phyloP scores from a whole-genome alignment of 495 filamentous ascomycete species.

The Amphirosellinia nigrospora region DNA sequence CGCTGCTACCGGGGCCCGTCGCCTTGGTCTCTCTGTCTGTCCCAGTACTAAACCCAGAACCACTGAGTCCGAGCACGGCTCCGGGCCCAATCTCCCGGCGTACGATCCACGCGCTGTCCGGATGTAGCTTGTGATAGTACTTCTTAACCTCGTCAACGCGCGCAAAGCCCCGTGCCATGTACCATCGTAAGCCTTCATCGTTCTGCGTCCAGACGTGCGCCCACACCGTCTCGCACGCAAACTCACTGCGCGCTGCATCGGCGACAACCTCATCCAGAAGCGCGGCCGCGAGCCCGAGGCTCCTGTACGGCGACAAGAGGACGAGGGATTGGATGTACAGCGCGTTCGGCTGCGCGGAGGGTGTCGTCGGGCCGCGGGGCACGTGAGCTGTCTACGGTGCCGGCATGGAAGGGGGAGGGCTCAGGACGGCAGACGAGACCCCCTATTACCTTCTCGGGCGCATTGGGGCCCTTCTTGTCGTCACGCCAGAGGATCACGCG shows the following conservation, averaged over 20 bases:
- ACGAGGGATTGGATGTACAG: conserved; percentile 91
- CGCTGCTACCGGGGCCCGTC: conserved; percentile 25
- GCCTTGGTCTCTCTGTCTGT: not conserved
- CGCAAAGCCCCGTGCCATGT: conserved; percentile 78
- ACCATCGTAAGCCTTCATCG: conserved; percentile 85
- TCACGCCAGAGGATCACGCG: conserved; percentile 68
- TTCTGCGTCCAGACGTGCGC: conserved; percentile 97
- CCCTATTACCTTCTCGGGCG: conserved; percentile 69
- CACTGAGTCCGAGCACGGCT: conserved; percentile 15
- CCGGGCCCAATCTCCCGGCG: conserved; percentile 46
- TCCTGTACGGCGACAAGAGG: conserved; percentile 81
- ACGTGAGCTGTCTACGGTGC: conserved; percentile 15
- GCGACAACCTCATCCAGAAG: conserved; percentile 66
- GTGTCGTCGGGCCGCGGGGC: conserved; percentile 22
- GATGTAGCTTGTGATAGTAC: conserved; percentile 87
- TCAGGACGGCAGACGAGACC: conserved; percentile 86
- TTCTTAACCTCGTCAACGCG: conserved; percentile 60
- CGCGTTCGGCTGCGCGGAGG: conserved; percentile 41
- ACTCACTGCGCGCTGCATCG: conserved; percentile 43
- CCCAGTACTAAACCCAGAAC: not conserved
- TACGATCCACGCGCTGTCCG: conserved; percentile 79
- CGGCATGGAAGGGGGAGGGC: conserved; percentile 41
- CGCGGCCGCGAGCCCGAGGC: conserved; percentile 76
- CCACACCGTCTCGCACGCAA: conserved; percentile 56
- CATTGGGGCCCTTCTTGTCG: conserved; percentile 38